Conservation (phyloP, 345 rosid species). For the Rhodamnia rubescens region DNA sequence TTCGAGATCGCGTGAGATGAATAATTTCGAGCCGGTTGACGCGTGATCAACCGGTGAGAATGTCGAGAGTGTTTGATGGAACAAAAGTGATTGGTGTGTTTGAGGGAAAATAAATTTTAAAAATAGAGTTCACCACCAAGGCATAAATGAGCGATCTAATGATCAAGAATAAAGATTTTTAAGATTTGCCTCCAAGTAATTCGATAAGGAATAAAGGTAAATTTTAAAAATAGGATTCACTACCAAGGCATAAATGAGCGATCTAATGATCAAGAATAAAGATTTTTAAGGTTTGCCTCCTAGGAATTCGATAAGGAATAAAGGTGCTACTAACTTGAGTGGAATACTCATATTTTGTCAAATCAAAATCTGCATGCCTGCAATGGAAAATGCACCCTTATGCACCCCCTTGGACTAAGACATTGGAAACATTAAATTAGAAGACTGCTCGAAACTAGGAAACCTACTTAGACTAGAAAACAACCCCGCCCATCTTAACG, state of each 20-base stretch:
- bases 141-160: not conserved
- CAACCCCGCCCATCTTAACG: no score
- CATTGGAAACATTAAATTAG: not conserved
- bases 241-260: not conserved
- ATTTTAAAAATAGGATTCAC: not conserved
- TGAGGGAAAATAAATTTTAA: not conserved
- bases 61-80: not conserved
- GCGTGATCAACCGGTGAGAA: no score
- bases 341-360: not conserved
- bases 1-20: no score
- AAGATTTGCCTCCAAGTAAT: not conserved
- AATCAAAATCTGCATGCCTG: not conserved
- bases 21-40: no score
- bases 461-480: no score
- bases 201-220: not conserved
- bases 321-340: not conserved
- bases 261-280: not conserved
- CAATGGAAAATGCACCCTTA: not conserved
- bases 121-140: not conserved
- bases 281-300: not conserved
- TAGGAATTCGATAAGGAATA: not conserved
- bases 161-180: not conserved
- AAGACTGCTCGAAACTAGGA: not conserved
- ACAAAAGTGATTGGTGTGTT: not conserved
- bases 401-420: not conserved